These are phyloP conservation scores for Ustilago bromivora DNA, from an alignment of 1,284 basidiomycete genomes.

Conservation along the genomic window DNA sequence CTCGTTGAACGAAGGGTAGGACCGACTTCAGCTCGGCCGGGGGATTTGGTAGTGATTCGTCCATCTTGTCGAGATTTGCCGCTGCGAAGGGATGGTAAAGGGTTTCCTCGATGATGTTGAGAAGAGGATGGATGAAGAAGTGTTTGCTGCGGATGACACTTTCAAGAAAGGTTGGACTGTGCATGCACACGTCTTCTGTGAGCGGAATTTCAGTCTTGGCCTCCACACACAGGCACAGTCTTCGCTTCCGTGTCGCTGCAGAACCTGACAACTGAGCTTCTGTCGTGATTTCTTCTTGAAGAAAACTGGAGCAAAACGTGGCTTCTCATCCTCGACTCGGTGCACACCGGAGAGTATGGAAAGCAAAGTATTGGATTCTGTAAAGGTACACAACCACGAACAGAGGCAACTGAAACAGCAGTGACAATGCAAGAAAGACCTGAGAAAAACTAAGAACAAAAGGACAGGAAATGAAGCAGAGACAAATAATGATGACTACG, in stretches of 20 bases:
- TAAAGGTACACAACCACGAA: constrained; percentile 15
- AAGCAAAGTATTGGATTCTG: background rate
- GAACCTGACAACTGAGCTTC: constrained; percentile 4
- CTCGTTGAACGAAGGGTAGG: constrained; percentile 85
- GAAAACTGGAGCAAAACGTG: background rate
- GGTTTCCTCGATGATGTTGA: background rate
- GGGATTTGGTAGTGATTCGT: constrained; percentile 43
- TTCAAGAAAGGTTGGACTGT: constrained; percentile 4
- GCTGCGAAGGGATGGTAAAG: background rate
- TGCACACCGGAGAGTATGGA: too few relatives aligned
- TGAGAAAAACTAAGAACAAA: background rate
- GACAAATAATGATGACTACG: constrained; percentile 4
- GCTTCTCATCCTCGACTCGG: background rate
- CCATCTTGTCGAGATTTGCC: constrained; percentile 22
- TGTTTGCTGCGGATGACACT: constrained; percentile 4
- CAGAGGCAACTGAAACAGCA: background rate
- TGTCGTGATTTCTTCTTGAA: background rate
- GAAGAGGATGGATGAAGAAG: background rate
- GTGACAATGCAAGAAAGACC: constrained; percentile 15
- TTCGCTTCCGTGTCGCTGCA: background rate
- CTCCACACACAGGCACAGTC: constrained; percentile 7
- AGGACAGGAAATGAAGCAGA: background rate
- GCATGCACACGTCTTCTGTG: background rate
- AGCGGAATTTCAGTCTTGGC: constrained; percentile 2
- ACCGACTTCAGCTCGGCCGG: constrained; percentile 72